Evolutionary conservation across 257 asterid genomes (phyloP).

Genomic region (Scutellaria barbata): DNA sequence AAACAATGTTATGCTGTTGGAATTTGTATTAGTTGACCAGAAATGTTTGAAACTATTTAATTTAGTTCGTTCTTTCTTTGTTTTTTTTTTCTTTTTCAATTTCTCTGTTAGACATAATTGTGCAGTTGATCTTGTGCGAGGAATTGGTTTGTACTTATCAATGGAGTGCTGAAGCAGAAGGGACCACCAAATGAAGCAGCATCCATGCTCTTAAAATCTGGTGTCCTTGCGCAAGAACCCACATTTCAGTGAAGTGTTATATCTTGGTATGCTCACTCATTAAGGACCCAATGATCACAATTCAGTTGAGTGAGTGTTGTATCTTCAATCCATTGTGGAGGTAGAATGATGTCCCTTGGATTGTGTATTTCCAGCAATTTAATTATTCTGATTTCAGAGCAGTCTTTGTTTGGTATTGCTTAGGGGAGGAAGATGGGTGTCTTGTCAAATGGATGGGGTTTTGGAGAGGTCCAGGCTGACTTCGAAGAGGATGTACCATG

Average conservation of each 20-base stretch:
- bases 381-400: constrained; percentile 11
- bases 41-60: neutral
- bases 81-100: too few relatives aligned
- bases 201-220: too few relatives aligned
- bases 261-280: too few relatives aligned
- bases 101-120: neutral
- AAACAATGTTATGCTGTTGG: neutral
- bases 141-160: neutral
- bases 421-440: constrained; percentile 84
- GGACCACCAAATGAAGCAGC: too few relatives aligned
- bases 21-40: too few relatives aligned
- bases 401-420: constrained; percentile 23
- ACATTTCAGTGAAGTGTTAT: too few relatives aligned
- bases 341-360: constrained; percentile 36
- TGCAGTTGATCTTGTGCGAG: constrained; percentile 27
- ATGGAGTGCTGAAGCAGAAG: too few relatives aligned
- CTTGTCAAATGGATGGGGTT: constrained; percentile 70
- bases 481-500: constrained; percentile 47
- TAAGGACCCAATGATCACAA: constrained; percentile 55
- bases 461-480: constrained; percentile 59
- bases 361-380: constrained; percentile 7
- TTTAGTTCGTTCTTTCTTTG: neutral
- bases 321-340: constrained; percentile 73
- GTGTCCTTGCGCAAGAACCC: too few relatives aligned
- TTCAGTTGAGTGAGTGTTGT: constrained; percentile 51